Conservation (phyloP, 306 rosid species). For the Ormosia semicastrata region DNA sequence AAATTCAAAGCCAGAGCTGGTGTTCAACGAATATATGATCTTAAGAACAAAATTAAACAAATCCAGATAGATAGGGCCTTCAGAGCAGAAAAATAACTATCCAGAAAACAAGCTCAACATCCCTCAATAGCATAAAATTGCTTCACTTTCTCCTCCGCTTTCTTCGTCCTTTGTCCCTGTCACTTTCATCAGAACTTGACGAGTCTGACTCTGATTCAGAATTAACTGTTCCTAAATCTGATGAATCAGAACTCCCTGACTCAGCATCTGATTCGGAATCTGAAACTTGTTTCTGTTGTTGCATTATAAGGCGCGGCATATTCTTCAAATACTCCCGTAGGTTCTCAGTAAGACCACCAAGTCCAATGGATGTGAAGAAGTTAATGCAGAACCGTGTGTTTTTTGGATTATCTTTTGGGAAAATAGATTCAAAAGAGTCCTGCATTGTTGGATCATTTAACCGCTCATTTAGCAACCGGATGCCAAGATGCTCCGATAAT, state of each 20-base stretch:
- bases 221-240: conserved; percentile 46
- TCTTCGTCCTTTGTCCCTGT: conserved; percentile 29
- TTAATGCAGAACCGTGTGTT: conserved; percentile 88
- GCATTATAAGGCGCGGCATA: conserved; percentile 94
- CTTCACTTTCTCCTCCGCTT: conserved; percentile 60
- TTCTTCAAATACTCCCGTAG: conserved; percentile 84
- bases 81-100: neutral
- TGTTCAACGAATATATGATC: neutral
- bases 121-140: neutral
- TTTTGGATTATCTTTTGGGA: conserved; percentile 85
- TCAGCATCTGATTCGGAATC: conserved; percentile 62
- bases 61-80: neutral
- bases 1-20: neutral
- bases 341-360: conserved; percentile 91
- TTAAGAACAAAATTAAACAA: conserved; percentile 4
- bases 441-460: conserved; percentile 62
- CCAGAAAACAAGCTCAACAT: neutral
- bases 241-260: conserved; percentile 52
- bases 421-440: conserved; percentile 70
- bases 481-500: conserved; percentile 82
- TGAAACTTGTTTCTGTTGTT: conserved; percentile 64
- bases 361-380: conserved; percentile 95
- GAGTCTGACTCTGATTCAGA: conserved; percentile 52
- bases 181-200: conserved; percentile 57
- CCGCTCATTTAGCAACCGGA: conserved; percentile 67